phyloP scores from a whole-genome alignment of 2,329 filamentous ascomycete species.

The Microdochium bolleyi region DNA sequence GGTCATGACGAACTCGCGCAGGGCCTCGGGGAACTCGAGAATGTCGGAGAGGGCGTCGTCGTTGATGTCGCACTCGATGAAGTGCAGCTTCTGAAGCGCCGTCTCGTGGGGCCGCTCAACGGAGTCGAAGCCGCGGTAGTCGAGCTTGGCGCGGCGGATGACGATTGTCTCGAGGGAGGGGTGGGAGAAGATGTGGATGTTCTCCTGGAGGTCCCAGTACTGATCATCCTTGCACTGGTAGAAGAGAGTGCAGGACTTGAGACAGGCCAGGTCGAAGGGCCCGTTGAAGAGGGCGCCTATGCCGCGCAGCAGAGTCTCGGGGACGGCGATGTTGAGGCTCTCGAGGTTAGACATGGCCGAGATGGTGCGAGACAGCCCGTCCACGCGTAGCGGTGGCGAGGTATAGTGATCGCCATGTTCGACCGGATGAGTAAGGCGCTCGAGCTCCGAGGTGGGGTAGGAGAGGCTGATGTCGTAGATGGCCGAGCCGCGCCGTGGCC shows the following conservation, averaged over 20 bases:
- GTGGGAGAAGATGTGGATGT: conserved; percentile 43
- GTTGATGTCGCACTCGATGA: conserved; percentile 43
- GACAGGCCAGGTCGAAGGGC: conserved; percentile 39
- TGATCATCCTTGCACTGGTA: conserved; percentile 33
- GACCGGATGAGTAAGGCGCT: conserved; percentile 25
- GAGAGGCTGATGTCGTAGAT: conserved; percentile 36
- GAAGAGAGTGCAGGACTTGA: conserved; percentile 36
- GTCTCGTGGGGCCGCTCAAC: conserved; percentile 40
- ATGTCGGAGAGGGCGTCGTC: conserved; percentile 31
- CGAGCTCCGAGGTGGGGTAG: conserved; percentile 34
- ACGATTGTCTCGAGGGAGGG: conserved; percentile 37
- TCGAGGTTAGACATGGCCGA: conserved; percentile 42
- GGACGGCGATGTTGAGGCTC: conserved; percentile 35
- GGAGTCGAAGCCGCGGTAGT: conserved; percentile 36
- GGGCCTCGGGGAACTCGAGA: conserved; percentile 32
- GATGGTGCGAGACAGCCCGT: conserved; percentile 36
- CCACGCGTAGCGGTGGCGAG: conserved; percentile 21
- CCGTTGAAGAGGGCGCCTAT: conserved; percentile 41
- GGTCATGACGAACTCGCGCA: conserved; percentile 39
- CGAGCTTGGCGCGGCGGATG: conserved; percentile 35
- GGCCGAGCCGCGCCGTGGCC: conserved; percentile 36
- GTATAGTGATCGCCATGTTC: conserved; percentile 21
- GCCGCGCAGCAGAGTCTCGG: conserved; percentile 31
- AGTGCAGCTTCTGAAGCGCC: conserved; percentile 30
- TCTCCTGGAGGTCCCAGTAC: conserved; percentile 43